Conservation (phyloP, 805 yeast species). For the Ogataea polymorpha region DNA sequence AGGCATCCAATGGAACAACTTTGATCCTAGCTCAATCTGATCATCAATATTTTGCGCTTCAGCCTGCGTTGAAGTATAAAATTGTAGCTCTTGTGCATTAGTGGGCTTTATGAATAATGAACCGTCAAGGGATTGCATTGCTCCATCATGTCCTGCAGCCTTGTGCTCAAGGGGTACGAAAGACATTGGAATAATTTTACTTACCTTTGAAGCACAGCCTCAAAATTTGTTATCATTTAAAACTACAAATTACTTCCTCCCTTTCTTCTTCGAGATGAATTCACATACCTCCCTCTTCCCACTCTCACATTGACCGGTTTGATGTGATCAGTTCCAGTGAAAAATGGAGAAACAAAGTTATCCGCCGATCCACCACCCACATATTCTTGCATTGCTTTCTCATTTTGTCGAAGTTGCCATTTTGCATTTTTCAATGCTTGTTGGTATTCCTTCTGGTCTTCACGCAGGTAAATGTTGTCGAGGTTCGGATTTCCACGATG, state of each 20-base stretch:
- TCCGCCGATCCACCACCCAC: slow-evolving; percentile 94
- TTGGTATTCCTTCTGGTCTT: slow-evolving; percentile 91
- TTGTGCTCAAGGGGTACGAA: slow-evolving; percentile 48
- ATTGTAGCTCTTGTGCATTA: slow-evolving; percentile 62
- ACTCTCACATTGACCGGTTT: slow-evolving; percentile 66
- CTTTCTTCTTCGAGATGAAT: slow-evolving; percentile 30
- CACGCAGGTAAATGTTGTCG: slow-evolving; percentile 67
- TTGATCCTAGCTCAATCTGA: slow-evolving; percentile 32
- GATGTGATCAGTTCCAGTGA: slow-evolving; percentile 50
- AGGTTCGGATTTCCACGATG: slow-evolving; percentile 56
- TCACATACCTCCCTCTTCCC: slow-evolving; percentile 83
- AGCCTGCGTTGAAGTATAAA: slow-evolving; percentile 47
- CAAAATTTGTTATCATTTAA: not conserved
- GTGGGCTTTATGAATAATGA: slow-evolving; percentile 72
- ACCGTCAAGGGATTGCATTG: slow-evolving; percentile 60
- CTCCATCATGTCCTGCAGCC: slow-evolving; percentile 94
- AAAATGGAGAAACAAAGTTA: slow-evolving; percentile 85
- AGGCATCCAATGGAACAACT: slow-evolving; percentile 59
- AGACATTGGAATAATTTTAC: slow-evolving; percentile 16
- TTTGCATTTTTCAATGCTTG: slow-evolving; percentile 84
- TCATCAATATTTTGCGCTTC: slow-evolving; percentile 9
- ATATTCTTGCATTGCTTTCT: slow-evolving; percentile 81
- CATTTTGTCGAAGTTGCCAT: slow-evolving; percentile 84
- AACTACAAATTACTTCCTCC: not conserved
- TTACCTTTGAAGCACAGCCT: slow-evolving; percentile 1